Evolutionary conservation across 495 filamentous ascomycete genomes (phyloP), one percentile per base, ranked within the genome.

Genomic region (Corynascus novoguineensis): DNA sequence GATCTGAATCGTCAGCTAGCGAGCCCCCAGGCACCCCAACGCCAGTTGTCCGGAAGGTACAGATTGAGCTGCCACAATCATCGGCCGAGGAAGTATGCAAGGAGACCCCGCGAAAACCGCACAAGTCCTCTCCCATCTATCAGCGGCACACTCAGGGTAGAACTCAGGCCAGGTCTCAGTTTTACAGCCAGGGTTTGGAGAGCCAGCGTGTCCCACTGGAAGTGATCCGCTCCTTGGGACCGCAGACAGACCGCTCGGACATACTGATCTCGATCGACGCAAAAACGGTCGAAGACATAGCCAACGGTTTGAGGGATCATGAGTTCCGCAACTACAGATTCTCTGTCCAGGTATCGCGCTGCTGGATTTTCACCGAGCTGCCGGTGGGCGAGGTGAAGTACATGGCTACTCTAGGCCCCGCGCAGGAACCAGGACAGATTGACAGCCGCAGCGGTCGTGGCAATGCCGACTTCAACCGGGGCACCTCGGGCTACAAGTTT

Each of bases 151-250:
- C 56, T 6, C 63, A 66, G 49, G 65, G 38, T n/a, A 25, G 59
- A 1, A 62, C 56, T 6, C 63, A 66, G 49, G 65, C 45, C 21
- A 25, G 59, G 1, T 68, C 67, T 19, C 69, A 70, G 28, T 61
- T 65, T 27, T 72, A 68, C 38, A 75, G 67, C 49, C 78, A 78
- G 53, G 67, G 63, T 21, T 53, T 75, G 19, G 76, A 80, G 55
- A 79, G 76, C 56, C 78, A 82, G 55, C 74, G 79, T 11, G 60
- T 82, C 15, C 68, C 75, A 8, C 59, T 78, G 9, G 71, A 76
- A 15, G 61, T 69, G 1, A 68, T 79, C 9, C 67, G 64, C 24
- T 62, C 68, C 38, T 67, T 82, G 46, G 75, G 75, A 0, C 73
- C 75, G 3, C 71, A 74, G 49, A 78, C 75, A 7, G 62, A 65